Evolutionary conservation across 257 asterid species (phyloP).

Genomic region (Nicotiana undulata): DNA sequence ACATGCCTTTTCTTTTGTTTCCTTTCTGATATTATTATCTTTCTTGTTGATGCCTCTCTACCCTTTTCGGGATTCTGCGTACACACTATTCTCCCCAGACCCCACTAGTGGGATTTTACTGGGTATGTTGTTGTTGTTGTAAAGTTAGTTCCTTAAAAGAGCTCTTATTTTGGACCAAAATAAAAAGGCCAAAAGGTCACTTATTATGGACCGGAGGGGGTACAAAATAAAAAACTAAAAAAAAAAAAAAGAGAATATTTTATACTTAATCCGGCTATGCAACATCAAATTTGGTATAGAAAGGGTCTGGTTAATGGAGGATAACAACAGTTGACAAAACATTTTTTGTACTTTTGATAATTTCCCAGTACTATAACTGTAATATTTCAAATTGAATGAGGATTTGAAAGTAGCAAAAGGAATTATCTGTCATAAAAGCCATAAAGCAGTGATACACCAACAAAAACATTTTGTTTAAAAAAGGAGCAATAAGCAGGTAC

Average conservation of each 20-base stretch:
- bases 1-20: too few relatives aligned
- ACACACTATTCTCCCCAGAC: too few relatives aligned
- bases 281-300: background rate
- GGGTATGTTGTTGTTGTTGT: too few relatives aligned
- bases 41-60: too few relatives aligned
- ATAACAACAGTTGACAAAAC: background rate
- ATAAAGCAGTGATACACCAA: background rate
- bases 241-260: background rate
- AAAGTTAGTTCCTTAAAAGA: too few relatives aligned
- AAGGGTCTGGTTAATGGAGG: background rate
- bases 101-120: too few relatives aligned
- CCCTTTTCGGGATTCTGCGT: too few relatives aligned
- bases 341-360: too few relatives aligned
- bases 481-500: background rate
- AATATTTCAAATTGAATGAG: background rate
- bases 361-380: background rate
- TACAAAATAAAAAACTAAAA: background rate
- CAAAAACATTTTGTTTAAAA: background rate
- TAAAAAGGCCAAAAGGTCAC: too few relatives aligned
- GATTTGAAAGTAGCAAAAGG: background rate
- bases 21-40: too few relatives aligned
- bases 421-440: background rate
- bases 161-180: too few relatives aligned
- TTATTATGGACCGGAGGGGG: too few relatives aligned
- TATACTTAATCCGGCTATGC: background rate